Percentiles rank a stretch among this genome's conserved stretches.
These are phyloP conservation scores for Monilinia fructigena DNA, from an alignment of 2,329 filamentous ascomycete genomes.

Conservation along the genomic window DNA sequence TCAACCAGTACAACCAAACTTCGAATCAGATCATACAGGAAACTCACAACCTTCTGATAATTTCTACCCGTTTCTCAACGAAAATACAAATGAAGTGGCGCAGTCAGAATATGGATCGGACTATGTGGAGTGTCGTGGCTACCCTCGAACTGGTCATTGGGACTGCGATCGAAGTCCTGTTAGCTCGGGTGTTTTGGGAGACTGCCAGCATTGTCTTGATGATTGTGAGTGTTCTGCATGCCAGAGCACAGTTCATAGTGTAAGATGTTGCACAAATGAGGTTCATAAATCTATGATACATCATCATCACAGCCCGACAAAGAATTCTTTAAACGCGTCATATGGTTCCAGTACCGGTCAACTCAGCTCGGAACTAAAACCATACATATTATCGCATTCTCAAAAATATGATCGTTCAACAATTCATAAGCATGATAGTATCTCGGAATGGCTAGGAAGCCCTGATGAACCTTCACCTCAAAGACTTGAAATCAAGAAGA, in stretches of 20 bases:
- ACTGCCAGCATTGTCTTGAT: slow-evolving; percentile 38
- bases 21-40: not conserved
- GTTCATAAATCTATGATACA: slow-evolving; percentile 32
- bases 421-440: not conserved
- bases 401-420: slow-evolving; percentile 5
- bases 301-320: slow-evolving; percentile 24
- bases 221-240: slow-evolving; percentile 35
- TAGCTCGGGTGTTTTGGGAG: slow-evolving; percentile 31
- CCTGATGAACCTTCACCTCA: not conserved
- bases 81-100: not conserved
- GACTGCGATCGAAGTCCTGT: slow-evolving; percentile 30
- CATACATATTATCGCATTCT: slow-evolving; percentile 2
- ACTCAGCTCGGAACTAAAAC: not conserved
- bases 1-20: not conserved
- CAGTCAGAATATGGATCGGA: slow-evolving; percentile 10
- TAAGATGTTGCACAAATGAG: slow-evolving; percentile 34
- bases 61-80: not conserved
- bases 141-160: slow-evolving; percentile 34
- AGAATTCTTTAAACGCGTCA: not conserved
- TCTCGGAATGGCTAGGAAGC: slow-evolving; percentile 12
- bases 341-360: not conserved
- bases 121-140: slow-evolving; percentile 32
- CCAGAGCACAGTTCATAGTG: slow-evolving; percentile 32
- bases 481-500: not conserved
- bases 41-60: not conserved